phyloP scores from a whole-genome alignment of 1,139 yeast genomes.

The Pichia sp. region DNA sequence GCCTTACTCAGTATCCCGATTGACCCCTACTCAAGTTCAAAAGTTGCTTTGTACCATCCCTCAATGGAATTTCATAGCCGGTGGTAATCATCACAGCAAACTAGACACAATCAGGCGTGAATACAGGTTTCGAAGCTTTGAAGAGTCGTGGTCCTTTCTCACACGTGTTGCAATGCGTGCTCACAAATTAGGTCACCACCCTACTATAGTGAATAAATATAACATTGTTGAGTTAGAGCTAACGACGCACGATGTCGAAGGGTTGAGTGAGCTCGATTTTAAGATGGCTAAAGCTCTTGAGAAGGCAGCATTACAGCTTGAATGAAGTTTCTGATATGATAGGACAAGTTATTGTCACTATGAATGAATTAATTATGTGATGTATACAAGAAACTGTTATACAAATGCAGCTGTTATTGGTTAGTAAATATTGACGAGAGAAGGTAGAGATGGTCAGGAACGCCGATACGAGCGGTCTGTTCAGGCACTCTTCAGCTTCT shows the following conservation, averaged over 20 bases:
- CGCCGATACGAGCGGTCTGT: too few species aligned
- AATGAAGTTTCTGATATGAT: too few species aligned
- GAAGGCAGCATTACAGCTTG: conserved; percentile 28
- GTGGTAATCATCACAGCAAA: not conserved
- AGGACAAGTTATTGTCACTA: too few species aligned
- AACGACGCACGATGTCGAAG: conserved; percentile 63
- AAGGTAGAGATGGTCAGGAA: too few species aligned
- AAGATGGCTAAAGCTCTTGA: conserved; percentile 51
- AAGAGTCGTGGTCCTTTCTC: conserved; percentile 61
- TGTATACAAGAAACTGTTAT: too few species aligned
- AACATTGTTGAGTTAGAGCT: conserved; percentile 50
- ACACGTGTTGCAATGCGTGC: conserved; percentile 55
- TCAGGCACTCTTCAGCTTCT: conserved; percentile 21
- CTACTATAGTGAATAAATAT: conserved; percentile 58
- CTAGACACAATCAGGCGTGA: conserved; percentile 25
- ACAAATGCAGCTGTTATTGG: too few species aligned
- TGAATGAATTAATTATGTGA: too few species aligned
- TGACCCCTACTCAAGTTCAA: not conserved
- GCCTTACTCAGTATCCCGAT: not conserved
- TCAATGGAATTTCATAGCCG: conserved; percentile 7
- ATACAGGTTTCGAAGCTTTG: conserved; percentile 43
- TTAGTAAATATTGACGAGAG: too few species aligned
- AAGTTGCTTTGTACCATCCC: conserved; percentile 2
- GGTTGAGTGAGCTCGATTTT: conserved; percentile 52
- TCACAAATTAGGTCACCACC: conserved; percentile 65